Base-by-base conservation (phyloP, 2,329 filamentous ascomycete species). In the Neofusicoccum parvum region DNA sequence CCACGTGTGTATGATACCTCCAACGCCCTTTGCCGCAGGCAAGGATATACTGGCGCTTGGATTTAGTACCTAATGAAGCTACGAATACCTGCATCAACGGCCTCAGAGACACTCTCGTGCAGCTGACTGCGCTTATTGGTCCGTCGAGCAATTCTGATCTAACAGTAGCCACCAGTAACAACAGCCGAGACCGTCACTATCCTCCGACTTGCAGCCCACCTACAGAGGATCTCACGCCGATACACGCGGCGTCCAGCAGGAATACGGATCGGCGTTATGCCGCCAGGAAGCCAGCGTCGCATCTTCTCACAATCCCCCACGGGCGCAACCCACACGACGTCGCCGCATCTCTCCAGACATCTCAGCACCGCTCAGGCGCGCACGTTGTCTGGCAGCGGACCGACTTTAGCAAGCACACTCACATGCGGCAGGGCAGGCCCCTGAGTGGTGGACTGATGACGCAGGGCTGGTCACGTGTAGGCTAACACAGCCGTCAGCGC, bases 21-120 rank as follows among this genome's bases (percentile, higher is more conserved):
- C 50, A 64, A 59, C 63, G 63, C 63, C 63, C 63, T 65, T 65
- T 65, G 63, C 63, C 63, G 53, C 63, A 65, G 63, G 63, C 63
- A 65, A 65, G 54, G 63, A 58, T 60, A 37, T n/a, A 48, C 63
- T 60, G 63, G 63, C 63, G 54, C 37, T 51, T 51, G 63, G 63
- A 53, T 37, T 46, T 59, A 59, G 63, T 59, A 45, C 60, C 48
- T 53, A 65, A 65, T 65, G 63, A 65, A 65, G 43, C 45, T 43
- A 65, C 53, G 50, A 49, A 49, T 58, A 64, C 17, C 62, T 56
- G 41, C 41, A 58, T 64, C 51, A 46, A 56, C 58, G 23, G 58
- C 20, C 54, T 37, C 27, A 36, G 41, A 59, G 54, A 36, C 12
- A 45, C 27, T 43, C 54, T 64, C 60, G 49, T 64, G 60, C 60